A percentile compares a stretch with the other conserved stretches of the same genome.
Conservation (phyloP, 768 basidiomycete species). For the Tylopilus plumbeoviolaceoides region DNA sequence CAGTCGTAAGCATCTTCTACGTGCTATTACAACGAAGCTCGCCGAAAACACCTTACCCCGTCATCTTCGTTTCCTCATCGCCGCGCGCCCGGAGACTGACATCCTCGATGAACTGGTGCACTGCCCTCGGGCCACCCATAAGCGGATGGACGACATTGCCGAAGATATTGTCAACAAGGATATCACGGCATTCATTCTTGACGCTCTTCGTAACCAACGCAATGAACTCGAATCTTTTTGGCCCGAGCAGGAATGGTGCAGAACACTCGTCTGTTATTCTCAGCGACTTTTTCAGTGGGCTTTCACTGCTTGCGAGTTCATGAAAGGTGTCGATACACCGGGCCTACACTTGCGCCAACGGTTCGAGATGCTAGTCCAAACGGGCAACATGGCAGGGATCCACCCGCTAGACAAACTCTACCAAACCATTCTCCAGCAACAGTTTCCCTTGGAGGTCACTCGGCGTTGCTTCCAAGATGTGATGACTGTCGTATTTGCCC, state of each 20-base stretch:
- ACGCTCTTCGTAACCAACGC: not conserved
- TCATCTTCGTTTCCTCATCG: conserved; percentile 9
- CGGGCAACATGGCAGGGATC: too few species aligned
- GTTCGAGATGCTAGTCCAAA: not conserved
- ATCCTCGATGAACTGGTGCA: conserved; percentile 10
- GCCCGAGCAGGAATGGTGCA: not conserved
- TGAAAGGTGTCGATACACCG: not conserved
- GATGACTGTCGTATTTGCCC: too few species aligned
- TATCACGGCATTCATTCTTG: not conserved
- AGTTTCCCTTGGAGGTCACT: not conserved
- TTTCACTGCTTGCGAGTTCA: conserved; percentile 8
- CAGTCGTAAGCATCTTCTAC: conserved; percentile 13
- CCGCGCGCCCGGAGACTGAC: conserved; percentile 6
- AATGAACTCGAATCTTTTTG: not conserved
- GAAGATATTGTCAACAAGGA: not conserved
- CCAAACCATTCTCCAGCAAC: too few species aligned
- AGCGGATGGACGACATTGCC: conserved; percentile 9
- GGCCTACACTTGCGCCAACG: not conserved
- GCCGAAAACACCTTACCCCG: not conserved
- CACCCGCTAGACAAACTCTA: not conserved
- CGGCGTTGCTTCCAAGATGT: not conserved
- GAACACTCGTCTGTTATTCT: not conserved
- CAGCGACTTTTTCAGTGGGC: conserved; percentile 16
- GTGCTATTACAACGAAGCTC: not conserved
- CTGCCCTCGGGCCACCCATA: conserved; percentile 2